Evolutionary conservation across 2,329 filamentous ascomycete genomes (phyloP).

Genomic region (Pseudopyrenochaeta lycopersici): DNA sequence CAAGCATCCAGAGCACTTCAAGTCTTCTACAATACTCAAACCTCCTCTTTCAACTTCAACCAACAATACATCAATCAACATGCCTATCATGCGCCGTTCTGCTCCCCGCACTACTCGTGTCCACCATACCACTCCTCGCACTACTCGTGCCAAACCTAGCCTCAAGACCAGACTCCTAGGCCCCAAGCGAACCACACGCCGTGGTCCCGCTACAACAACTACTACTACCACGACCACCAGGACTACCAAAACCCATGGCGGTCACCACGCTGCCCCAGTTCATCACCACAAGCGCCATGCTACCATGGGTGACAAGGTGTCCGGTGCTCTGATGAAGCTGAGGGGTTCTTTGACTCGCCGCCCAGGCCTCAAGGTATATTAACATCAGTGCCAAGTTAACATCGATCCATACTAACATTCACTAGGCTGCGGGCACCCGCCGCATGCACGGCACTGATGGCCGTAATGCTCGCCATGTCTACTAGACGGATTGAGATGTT

Average conservation of each 20-base stretch:
- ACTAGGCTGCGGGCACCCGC: conserved; percentile 74
- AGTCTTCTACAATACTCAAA: conserved; percentile 7
- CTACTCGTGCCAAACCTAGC: conserved; percentile 53
- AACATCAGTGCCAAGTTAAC: background rate
- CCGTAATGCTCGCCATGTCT: conserved; percentile 56
- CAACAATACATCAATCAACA: conserved; percentile 16
- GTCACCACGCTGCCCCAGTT: conserved; percentile 39
- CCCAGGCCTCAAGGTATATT: conserved; percentile 73
- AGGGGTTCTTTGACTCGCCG: conserved; percentile 73
- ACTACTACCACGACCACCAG: conserved; percentile 52
- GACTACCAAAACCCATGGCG: conserved; percentile 55
- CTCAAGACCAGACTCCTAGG: conserved; percentile 65
- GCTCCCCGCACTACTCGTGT: conserved; percentile 26
- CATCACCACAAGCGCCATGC: conserved; percentile 74
- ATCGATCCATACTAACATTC: conserved; percentile 4
- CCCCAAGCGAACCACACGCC: conserved; percentile 48
- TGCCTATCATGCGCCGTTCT: conserved; percentile 40
- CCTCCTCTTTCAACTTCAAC: conserved; percentile 7
- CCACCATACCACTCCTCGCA: conserved; percentile 35
- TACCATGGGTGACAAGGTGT: conserved; percentile 78
- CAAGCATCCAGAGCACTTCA: conserved; percentile 2
- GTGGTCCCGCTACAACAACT: conserved; percentile 39
- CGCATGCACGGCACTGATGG: conserved; percentile 80
- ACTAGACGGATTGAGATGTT: conserved; percentile 19
- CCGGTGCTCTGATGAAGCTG: conserved; percentile 77